Conservation (phyloP, 371 early-diverging fungal genomes). For the Phascolomyces articulosus region DNA sequence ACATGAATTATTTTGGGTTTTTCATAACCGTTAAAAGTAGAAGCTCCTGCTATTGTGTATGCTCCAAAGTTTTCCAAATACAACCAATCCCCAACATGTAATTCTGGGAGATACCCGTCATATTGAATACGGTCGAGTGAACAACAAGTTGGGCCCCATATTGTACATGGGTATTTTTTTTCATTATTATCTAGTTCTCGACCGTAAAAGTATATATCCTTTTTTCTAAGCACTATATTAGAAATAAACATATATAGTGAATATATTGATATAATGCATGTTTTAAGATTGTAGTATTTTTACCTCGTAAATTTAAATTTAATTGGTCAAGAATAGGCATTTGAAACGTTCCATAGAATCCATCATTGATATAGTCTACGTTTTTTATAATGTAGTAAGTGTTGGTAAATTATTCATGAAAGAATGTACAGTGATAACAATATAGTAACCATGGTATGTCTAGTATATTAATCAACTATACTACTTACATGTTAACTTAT, state of each 20-base stretch:
- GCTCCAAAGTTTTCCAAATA: conserved; percentile 96
- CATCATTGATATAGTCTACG: background rate
- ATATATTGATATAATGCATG: too few species aligned
- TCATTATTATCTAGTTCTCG: conserved; percentile 11
- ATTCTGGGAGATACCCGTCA: conserved; percentile 72
- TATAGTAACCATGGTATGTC: too few species aligned
- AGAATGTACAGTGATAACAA: too few species aligned
- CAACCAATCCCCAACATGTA: conserved; percentile 96
- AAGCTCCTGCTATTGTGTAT: conserved; percentile 88
- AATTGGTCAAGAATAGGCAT: background rate
- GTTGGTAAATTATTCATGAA: too few species aligned
- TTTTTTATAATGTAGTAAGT: too few species aligned
- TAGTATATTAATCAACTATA: too few species aligned
- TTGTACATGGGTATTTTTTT: conserved; percentile 59
- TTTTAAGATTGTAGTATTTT: background rate
- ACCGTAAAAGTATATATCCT: conserved; percentile 10
- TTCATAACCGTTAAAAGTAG: conserved; percentile 90
- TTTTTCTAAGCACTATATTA: conserved; percentile 21
- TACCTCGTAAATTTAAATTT: background rate
- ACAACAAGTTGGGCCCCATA: conserved; percentile 99
- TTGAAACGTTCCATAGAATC: background rate
- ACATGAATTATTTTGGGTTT: conserved; percentile 85
- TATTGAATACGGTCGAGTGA: conserved; percentile 91
- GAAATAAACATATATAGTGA: too few species aligned
- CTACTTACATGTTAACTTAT: too few species aligned